phyloP scores from a whole-genome alignment of 371 early-diverging fungal species.

The Zopfochytrium polystomum region DNA sequence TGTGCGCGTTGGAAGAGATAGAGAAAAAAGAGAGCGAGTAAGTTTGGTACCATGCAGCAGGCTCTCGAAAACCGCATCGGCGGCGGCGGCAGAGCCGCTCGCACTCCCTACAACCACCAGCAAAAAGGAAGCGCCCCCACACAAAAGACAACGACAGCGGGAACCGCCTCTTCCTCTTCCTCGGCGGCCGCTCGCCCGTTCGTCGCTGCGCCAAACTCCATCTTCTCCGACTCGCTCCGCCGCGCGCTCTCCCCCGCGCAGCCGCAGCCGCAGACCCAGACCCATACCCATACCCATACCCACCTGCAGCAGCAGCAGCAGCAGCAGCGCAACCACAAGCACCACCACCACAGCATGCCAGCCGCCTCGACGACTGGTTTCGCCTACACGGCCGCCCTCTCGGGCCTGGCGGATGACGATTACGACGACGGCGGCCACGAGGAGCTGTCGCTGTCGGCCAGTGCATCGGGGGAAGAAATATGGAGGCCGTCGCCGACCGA shows the following conservation, averaged over 20 bases:
- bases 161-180: not conserved
- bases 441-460: not conserved
- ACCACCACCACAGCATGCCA: not conserved
- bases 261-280: too few species aligned
- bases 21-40: too few species aligned
- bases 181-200: not conserved
- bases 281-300: constrained; percentile 8
- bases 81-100: too few species aligned
- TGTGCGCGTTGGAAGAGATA: too few species aligned
- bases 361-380: too few species aligned
- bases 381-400: not conserved
- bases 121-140: not conserved
- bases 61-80: too few species aligned
- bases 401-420: too few species aligned
- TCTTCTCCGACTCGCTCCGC: constrained; percentile 15
- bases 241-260: too few species aligned
- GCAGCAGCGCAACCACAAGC: not conserved
- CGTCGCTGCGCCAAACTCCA: constrained; percentile 7
- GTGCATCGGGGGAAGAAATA: constrained; percentile 19
- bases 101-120: too few species aligned
- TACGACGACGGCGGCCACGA: not conserved
- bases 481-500: constrained; percentile 18
- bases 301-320: not conserved
- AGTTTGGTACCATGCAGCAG: too few species aligned
- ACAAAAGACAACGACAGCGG: not conserved